Evolutionary conservation across 805 yeast genomes (phyloP).

Genomic region (Cyberlindnera sargentensis): DNA sequence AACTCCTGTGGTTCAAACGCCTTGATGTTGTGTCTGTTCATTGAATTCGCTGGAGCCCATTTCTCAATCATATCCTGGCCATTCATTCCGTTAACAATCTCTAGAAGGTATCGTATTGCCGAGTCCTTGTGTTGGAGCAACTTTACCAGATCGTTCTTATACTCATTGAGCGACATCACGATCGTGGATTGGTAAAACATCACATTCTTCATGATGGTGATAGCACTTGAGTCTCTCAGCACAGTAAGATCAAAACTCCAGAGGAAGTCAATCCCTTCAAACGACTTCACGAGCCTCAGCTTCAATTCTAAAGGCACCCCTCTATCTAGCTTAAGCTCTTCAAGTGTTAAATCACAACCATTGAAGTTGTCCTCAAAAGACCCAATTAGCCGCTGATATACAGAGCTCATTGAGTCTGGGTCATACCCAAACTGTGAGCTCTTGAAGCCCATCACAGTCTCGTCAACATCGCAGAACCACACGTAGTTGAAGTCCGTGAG

Average conservation of each 20-base stretch:
- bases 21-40: slow-evolving; percentile 18
- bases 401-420: slow-evolving; percentile 4
- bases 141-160: slow-evolving; percentile 12
- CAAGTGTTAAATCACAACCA: slow-evolving; percentile 5
- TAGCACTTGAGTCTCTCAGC: slow-evolving; percentile 18
- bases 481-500: slow-evolving; percentile 19
- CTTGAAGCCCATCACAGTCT: slow-evolving; percentile 9
- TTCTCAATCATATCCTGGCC: slow-evolving; percentile 18
- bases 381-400: slow-evolving; percentile 9
- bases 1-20: slow-evolving; percentile 12
- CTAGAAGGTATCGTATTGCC: slow-evolving; percentile 24
- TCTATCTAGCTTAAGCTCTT: slow-evolving; percentile 11
- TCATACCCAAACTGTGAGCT: slow-evolving; percentile 14
- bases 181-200: slow-evolving; percentile 18
- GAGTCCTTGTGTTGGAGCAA: slow-evolving; percentile 25
- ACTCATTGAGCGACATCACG: slow-evolving; percentile 15
- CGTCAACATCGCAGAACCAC: slow-evolving; percentile 19
- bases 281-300: slow-evolving; percentile 8
- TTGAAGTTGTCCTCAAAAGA: slow-evolving; percentile 13
- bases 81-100: slow-evolving; percentile 21
- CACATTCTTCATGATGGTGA: slow-evolving; percentile 16
- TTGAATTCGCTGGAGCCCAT: slow-evolving; percentile 29
- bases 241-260: slow-evolving; percentile 20
- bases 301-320: slow-evolving; percentile 16
- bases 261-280: slow-evolving; percentile 6